Percentiles rank a stretch among this genome's conserved stretches.
Conservation (phyloP, 306 rosid genomes). For the Macrotyloma uniflorum region DNA sequence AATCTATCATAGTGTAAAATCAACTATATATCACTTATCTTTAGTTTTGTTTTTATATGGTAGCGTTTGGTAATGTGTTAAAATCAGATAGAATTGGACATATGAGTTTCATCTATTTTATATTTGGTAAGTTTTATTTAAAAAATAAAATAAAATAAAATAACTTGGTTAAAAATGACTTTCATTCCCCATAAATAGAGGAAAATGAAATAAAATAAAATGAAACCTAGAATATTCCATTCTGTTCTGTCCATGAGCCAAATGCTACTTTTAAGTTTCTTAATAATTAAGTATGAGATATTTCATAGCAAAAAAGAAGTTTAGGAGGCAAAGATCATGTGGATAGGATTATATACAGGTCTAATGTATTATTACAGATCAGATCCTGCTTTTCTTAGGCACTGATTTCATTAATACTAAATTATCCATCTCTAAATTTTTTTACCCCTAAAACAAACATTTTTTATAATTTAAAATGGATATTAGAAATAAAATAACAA, state of each 20-base stretch:
- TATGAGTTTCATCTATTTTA: not conserved
- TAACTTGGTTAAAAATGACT: not conserved
- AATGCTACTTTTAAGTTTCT: not conserved
- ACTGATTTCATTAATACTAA: not conserved
- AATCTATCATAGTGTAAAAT: not conserved
- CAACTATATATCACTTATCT: not conserved
- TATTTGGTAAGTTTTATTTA: not conserved
- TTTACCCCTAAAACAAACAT: too few species aligned
- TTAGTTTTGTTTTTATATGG: not conserved
- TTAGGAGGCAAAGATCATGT: not conserved
- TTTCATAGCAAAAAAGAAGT: not conserved
- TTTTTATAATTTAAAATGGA: too few species aligned
- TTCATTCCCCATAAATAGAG: not conserved
- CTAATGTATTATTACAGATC: not conserved
- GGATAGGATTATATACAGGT: not conserved
- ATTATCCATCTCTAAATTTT: too few species aligned
- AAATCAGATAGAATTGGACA: not conserved
- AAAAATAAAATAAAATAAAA: not conserved
- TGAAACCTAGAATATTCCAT: not conserved
- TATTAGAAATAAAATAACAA: too few species aligned
- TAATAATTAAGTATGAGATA: not conserved
- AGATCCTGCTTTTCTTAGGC: conserved; percentile 11
- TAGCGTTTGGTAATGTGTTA: not conserved
- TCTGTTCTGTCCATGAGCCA: not conserved
- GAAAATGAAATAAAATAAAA: not conserved